Evolutionary conservation across 345 rosid species (phyloP).

Genomic region (Euphorbia lathyris): DNA sequence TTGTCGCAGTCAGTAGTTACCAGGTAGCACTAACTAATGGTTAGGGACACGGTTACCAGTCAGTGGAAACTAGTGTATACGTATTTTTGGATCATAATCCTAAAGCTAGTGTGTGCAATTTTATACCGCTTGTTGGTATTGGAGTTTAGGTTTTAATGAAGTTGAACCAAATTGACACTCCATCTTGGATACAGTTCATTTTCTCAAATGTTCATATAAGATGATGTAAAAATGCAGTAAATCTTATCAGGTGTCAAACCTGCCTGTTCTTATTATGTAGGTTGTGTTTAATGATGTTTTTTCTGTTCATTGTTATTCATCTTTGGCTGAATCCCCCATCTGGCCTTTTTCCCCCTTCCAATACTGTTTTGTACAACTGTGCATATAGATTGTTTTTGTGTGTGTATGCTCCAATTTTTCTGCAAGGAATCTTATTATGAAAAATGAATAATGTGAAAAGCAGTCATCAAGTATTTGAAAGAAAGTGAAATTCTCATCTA

Average conservation of each 20-base stretch:
- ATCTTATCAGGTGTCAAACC: background rate
- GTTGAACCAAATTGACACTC: background rate
- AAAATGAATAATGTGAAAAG: no score
- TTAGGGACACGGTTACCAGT: background rate
- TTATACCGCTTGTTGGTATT: background rate
- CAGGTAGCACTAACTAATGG: background rate
- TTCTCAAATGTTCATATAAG: background rate
- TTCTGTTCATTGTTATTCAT: background rate
- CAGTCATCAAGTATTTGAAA: background rate
- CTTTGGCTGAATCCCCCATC: background rate
- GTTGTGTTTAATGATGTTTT: background rate
- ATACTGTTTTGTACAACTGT: background rate
- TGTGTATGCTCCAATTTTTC: background rate
- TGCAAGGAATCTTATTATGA: background rate
- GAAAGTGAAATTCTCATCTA: slow-evolving; percentile 15
- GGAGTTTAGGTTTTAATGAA: background rate
- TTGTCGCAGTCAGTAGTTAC: background rate
- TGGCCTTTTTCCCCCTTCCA: background rate
- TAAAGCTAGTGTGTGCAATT: background rate
- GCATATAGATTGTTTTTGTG: background rate
- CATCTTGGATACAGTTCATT: background rate
- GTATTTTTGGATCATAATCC: background rate
- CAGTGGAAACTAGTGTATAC: background rate
- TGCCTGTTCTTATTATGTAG: background rate
- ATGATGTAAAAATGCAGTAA: background rate